Evolutionary conservation across 164 flowering plant species (phyloP), one percentile per base, ranked within the genome.

Genomic region (Berberis vulgaris): DNA sequence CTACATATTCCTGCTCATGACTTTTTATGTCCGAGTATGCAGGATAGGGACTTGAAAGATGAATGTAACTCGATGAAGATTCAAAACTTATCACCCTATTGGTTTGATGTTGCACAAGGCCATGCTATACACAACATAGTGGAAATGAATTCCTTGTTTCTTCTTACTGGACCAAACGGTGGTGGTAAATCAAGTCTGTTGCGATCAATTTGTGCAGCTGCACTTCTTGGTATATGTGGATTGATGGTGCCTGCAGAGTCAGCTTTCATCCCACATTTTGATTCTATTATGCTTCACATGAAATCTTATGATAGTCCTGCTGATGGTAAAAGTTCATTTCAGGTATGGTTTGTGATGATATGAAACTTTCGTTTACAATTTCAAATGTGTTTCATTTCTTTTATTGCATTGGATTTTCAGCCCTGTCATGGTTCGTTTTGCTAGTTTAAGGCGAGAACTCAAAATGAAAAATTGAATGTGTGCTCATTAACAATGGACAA

Each of bases 141-240:
- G 6, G 86, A 84, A 62, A 94, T 94, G 99, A 77, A 82, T 43
- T 91, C 97, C 39, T 62, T 94, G 44, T 84, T 87, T 80, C 87
- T 94, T 70, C 78, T 94, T 70, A 94, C 99, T 42, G 99, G 99
- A 57, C 99, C 99, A 8, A 91, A 94, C 76, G 99, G 99, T 11
- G 99, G 99, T 65, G 99, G 99, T 70, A 94, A 94, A 85, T 94
- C 99, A 63, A 91, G 97, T 73, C 77, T 94, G 67, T 91, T 94
- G 58, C 82, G 97, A 69, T 86, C 99, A 54, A 81, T 94, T 65
- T 91, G 97, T 82, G 96, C 99, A 41, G 88, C 90, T 63, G 81
- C 94, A 56, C 72, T 94, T 69, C 96, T 94, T 64, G 99, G 96
- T 66, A 87, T 87, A 68, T 91, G 99, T 72, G 97, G 99, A 66